Percentiles rank a stretch among this genome's conserved stretches.
Conservation (phyloP, 352 stramenopile species). For the Pythium brachiatum region DNA sequence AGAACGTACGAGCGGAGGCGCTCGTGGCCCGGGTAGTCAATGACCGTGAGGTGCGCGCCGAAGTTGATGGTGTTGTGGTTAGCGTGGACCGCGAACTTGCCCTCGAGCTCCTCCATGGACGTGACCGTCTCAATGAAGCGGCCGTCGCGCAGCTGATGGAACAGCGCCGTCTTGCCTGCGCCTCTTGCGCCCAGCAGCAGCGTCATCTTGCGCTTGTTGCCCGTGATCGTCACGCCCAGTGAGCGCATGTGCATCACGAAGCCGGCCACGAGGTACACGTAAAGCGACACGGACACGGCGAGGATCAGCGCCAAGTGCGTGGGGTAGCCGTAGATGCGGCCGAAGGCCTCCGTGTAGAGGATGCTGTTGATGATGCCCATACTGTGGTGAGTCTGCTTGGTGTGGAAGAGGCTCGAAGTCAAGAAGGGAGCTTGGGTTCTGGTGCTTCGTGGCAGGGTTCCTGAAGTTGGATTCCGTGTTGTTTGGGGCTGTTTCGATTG, state of each 20-base stretch:
- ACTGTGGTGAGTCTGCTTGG: slow-evolving; percentile 1
- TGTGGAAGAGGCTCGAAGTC: neutral
- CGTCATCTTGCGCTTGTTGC: slow-evolving; percentile 73
- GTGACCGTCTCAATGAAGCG: slow-evolving; percentile 70
- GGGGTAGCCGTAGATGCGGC: slow-evolving; percentile 49
- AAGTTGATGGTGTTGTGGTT: slow-evolving; percentile 73
- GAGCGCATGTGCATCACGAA: slow-evolving; percentile 70
- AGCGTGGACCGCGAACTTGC: slow-evolving; percentile 58
- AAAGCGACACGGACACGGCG: slow-evolving; percentile 38
- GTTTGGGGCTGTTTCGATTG: neutral
- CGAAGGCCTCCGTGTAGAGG: slow-evolving; percentile 24
- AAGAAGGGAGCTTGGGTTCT: slow-evolving; percentile 2
- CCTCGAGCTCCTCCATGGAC: slow-evolving; percentile 83
- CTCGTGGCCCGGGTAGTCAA: slow-evolving; percentile 84
- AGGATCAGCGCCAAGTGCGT: slow-evolving; percentile 57
- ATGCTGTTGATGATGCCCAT: slow-evolving; percentile 33
- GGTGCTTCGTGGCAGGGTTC: neutral
- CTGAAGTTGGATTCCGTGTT: neutral
- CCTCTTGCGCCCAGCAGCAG: slow-evolving; percentile 63
- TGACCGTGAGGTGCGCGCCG: slow-evolving; percentile 60
- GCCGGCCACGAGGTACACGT: slow-evolving; percentile 53
- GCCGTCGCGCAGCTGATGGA: slow-evolving; percentile 74
- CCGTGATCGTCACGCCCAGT: slow-evolving; percentile 53
- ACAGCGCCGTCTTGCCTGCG: slow-evolving; percentile 82
- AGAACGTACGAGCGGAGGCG: slow-evolving; percentile 62